A percentile compares a stretch with the other conserved stretches of the same genome.
Evolutionary conservation across 2,329 filamentous ascomycete species (phyloP).

Genomic region (Gaeumannomyces tritici): DNA sequence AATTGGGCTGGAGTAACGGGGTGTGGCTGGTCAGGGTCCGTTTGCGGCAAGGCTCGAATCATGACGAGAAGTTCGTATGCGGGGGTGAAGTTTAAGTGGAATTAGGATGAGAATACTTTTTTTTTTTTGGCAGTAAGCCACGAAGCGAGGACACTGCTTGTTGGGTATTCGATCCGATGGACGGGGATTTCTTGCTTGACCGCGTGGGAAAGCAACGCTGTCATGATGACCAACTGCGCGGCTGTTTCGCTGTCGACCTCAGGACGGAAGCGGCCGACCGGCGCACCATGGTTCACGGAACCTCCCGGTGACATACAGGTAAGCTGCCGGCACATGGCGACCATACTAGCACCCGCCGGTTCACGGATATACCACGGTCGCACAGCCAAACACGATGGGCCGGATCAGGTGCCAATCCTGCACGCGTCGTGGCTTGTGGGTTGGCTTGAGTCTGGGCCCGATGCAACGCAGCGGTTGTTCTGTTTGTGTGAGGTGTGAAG

Average conservation of each 20-base stretch:
- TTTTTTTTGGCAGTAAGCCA: background rate
- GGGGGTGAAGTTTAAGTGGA: too few relatives aligned
- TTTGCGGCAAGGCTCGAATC: too few relatives aligned
- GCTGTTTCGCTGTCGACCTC: background rate
- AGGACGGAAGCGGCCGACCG: background rate
- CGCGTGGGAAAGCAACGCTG: background rate
- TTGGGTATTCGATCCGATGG: background rate
- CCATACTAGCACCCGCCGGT: background rate
- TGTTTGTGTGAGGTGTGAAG: background rate
- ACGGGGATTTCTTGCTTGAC: background rate
- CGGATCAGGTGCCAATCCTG: background rate
- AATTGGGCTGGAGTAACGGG: too few relatives aligned
- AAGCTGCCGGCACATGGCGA: background rate
- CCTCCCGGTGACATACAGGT: background rate
- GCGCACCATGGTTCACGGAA: background rate
- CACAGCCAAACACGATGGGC: background rate
- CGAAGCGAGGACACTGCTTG: background rate
- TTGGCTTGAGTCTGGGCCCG: background rate
- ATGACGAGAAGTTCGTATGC: too few relatives aligned
- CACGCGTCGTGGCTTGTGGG: background rate
- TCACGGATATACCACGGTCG: background rate
- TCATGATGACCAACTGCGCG: background rate
- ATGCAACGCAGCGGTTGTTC: background rate
- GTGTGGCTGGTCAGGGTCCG: too few relatives aligned
- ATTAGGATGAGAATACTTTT: too few relatives aligned